phyloP scores from a whole-genome alignment of 2,329 filamentous ascomycete genomes.

The Thelonectria blattea region DNA sequence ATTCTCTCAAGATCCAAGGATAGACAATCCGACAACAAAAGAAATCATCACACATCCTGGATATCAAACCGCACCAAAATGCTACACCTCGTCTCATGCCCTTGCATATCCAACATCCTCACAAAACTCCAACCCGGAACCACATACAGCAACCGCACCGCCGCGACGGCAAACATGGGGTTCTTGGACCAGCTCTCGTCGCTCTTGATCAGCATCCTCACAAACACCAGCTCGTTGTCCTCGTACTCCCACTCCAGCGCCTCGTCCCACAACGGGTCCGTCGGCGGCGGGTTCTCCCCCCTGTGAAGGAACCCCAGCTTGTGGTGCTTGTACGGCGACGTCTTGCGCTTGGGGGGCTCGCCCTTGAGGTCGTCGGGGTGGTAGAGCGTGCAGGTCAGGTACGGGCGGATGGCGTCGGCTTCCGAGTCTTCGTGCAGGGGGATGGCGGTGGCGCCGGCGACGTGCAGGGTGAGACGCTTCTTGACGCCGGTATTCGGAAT shows the following conservation, averaged over 20 bases:
- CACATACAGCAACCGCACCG: conserved; percentile 65
- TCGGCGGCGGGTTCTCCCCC: conserved; percentile 62
- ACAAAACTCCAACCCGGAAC: conserved; percentile 67
- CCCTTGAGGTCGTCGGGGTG: conserved; percentile 59
- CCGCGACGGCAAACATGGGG: conserved; percentile 65
- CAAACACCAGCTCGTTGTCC: conserved; percentile 69
- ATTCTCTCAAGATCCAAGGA: too few relatives aligned
- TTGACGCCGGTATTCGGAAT: conserved; percentile 52
- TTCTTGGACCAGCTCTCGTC: conserved; percentile 68
- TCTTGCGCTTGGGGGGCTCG: conserved; percentile 66
- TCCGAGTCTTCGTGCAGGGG: conserved; percentile 59
- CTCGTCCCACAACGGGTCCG: conserved; percentile 71
- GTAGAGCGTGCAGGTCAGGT: conserved; percentile 68
- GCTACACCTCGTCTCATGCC: conserved; percentile 67
- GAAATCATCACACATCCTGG: conserved; percentile 43
- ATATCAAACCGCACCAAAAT: conserved; percentile 68
- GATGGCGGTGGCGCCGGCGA: conserved; percentile 68
- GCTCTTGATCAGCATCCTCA: conserved; percentile 70
- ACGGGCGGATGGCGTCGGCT: conserved; percentile 63
- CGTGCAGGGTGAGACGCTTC: conserved; percentile 61
- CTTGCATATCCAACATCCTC: conserved; percentile 68
- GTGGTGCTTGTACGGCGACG: conserved; percentile 64
- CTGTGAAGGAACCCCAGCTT: conserved; percentile 61
- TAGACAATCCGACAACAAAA: too few relatives aligned
- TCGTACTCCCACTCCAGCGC: conserved; percentile 71